Evolutionary conservation across 2,329 filamentous ascomycete species (phyloP).

Genomic region (Teratosphaeriaceae sp.): DNA sequence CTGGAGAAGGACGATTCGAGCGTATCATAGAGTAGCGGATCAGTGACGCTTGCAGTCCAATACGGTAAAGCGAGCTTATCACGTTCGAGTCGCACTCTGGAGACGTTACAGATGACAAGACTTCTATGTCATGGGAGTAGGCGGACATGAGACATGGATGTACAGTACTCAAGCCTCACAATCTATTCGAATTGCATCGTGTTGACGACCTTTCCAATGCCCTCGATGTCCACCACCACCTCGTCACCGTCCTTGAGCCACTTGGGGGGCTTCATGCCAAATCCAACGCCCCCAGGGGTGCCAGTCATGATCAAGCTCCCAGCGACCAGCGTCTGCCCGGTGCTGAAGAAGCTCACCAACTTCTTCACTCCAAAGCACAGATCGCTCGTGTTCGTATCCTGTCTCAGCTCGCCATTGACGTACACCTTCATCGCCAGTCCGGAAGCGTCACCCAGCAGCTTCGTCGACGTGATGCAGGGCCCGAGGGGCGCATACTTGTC

Average conservation of each 20-base stretch:
- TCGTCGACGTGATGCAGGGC: conserved; percentile 40
- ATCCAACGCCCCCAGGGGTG: conserved; percentile 36
- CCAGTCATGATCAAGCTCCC: conserved; percentile 47
- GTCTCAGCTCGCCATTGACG: conserved; percentile 46
- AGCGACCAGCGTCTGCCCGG: conserved; percentile 38
- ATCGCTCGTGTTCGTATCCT: conserved; percentile 35
- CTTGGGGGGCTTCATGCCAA: conserved; percentile 27
- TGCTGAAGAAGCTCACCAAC: conserved; percentile 27
- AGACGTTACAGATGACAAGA: neutral
- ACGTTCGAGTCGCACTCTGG: neutral
- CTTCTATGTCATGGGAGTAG: no score
- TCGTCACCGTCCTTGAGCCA: conserved; percentile 29
- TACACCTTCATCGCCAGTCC: conserved; percentile 39
- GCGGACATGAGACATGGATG: no score
- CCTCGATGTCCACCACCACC: conserved; percentile 28
- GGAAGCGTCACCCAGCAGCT: conserved; percentile 38
- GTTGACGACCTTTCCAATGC: conserved; percentile 28
- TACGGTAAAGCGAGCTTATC: no score
- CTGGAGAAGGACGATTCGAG: conserved; percentile 26
- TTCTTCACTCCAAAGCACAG: conserved; percentile 40
- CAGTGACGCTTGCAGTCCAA: no score
- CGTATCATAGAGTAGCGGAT: no score
- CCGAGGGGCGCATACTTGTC: conserved; percentile 52
- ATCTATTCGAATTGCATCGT: conserved; percentile 29
- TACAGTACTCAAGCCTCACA: conserved; percentile 21